These are phyloP conservation scores for Naganishia randhawae DNA, from an alignment of 768 basidiomycete genomes.

Conservation along the genomic window DNA sequence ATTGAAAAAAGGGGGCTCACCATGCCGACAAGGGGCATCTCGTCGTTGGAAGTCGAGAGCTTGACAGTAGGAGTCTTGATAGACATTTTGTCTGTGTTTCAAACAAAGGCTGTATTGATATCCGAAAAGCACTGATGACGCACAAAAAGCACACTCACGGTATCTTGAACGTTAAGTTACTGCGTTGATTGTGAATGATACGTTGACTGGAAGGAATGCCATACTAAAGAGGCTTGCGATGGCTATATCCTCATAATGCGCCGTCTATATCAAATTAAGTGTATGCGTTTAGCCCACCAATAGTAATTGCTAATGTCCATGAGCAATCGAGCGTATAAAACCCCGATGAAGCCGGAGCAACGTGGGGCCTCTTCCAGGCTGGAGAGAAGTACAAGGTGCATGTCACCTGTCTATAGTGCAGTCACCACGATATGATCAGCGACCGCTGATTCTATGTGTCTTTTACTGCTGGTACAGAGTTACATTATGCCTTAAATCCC, in stretches of 20 bases:
- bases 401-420: not conserved
- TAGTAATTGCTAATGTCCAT: not conserved
- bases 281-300: not conserved
- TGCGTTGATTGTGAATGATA: not conserved
- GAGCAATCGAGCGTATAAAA: slow-evolving; percentile 2
- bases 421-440: not conserved
- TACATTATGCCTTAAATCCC: not conserved
- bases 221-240: not conserved
- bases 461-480: not conserved
- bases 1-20: not conserved
- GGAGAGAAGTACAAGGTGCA: not conserved
- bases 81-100: slow-evolving; percentile 1
- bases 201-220: not conserved
- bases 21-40: slow-evolving; percentile 36
- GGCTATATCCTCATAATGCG: not conserved
- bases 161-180: not conserved
- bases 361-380: not conserved
- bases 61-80: slow-evolving; percentile 28
- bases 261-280: not conserved
- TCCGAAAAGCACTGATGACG: not conserved
- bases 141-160: not conserved
- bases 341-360: not conserved
- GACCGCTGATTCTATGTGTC: not conserved
- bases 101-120: not conserved
- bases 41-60: slow-evolving; percentile 29